phyloP scores from a whole-genome alignment of 2,329 filamentous ascomycete genomes.

The Cladosporium cucumerinum region DNA sequence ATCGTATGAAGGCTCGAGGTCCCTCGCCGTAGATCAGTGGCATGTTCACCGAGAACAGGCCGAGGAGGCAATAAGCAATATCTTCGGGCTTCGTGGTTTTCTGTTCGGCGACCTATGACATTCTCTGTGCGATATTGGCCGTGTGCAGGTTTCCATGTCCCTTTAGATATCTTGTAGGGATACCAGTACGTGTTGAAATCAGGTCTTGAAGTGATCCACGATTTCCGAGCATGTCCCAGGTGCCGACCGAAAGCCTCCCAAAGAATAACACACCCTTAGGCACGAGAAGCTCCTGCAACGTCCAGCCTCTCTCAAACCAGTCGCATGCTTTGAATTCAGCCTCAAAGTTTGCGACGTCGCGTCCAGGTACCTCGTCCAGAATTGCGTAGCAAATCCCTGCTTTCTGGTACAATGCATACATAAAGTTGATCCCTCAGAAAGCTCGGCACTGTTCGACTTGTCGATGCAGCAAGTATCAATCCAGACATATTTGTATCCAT shows the following conservation, averaged over 20 bases:
- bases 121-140: conserved; percentile 16
- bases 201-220: not conserved
- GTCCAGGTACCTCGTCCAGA: conserved; percentile 26
- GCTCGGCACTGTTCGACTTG: conserved; percentile 33
- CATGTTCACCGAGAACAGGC: conserved; percentile 23
- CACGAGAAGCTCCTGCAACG: conserved; percentile 7
- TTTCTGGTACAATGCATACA: conserved; percentile 33
- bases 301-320: conserved; percentile 11
- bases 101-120: conserved; percentile 22
- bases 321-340: not conserved
- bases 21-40: conserved; percentile 24
- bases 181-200: no score
- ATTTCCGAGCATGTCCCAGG: not conserved
- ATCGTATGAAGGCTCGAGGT: conserved; percentile 18
- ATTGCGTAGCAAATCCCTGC: conserved; percentile 36
- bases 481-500: conserved; percentile 32
- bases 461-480: conserved; percentile 40
- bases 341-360: not conserved
- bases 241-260: not conserved
- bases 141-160: no score
- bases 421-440: conserved; percentile 31
- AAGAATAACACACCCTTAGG: not conserved
- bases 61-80: conserved; percentile 24
- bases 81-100: conserved; percentile 22
- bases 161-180: no score